Evolutionary conservation across 23 red algal species (phyloP), one percentile per base, ranked within the genome.

Genomic region (Gracilaria domingensis): DNA sequence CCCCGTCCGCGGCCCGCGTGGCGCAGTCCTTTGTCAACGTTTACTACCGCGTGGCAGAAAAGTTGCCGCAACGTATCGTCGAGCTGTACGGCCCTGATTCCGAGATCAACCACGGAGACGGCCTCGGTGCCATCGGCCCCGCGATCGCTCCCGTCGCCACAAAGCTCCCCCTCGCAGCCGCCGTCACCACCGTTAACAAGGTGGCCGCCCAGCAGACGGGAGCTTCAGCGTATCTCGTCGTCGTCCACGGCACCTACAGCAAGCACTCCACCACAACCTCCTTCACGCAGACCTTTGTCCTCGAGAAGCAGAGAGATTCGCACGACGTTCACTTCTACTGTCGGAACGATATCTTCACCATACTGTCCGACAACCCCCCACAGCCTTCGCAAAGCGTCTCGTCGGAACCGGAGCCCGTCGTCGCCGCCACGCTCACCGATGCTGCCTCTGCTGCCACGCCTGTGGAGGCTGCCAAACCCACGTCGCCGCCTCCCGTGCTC

Each of bases 271-370:
- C 7, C 11, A 6, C 36, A 18, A 39, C n/a, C 29, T 12, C 59
- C 24, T 92, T 92, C 61, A 50, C 88, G 4, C 88, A 92, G 64
- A 92, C 88, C 0, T 92, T 92, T 73, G 76, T 92, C 47, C 88
- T 92, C 14, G 88, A 71, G 66, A 67, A 82, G 77, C 77, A 56
- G 62, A 33, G 38, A 1, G 76, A 83, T 39, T 72, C 56, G 6
- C 76, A 92, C 33, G 77, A 82, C 37, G 88, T 69, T 44, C 88
- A 92, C 42, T 92, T 82, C 47, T 92, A 73, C 53, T 92, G 88
- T 47, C 47, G 88, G 9, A 92, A 92, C 66, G 88, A 92, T 44
- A 73, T 92, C 65, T 92, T 92, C 64, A 51, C 59, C 61, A 29
- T 33, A 5, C 47, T 92, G 18, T 6, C 88, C 34, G 64, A 35